Percentiles rank a stretch among this genome's conserved stretches.
These are phyloP conservation scores for Murraya paniculata DNA, from an alignment of 345 rosid genomes.

Conservation along the genomic window DNA sequence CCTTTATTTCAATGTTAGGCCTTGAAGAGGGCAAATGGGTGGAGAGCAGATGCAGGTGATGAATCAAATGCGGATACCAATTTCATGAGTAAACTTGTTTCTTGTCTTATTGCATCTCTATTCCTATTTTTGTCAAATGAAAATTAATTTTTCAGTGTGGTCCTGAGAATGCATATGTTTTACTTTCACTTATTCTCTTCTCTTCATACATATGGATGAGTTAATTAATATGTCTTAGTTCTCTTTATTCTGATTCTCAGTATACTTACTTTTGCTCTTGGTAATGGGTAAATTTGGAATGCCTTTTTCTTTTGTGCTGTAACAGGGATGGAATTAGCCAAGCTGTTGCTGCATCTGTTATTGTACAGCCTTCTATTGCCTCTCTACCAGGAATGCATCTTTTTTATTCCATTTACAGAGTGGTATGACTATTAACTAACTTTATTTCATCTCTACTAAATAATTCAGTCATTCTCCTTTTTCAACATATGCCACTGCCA, in stretches of 20 bases:
- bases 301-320: conserved; percentile 6
- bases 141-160: background rate
- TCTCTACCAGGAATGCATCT: conserved; percentile 14
- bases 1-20: conserved; percentile 6
- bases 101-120: background rate
- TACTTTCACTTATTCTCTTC: background rate
- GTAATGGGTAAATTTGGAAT: background rate
- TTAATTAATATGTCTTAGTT: background rate
- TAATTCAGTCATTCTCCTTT: background rate
- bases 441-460: background rate
- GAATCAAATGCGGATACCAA: background rate
- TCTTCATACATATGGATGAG: background rate
- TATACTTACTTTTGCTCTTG: background rate
- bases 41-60: conserved; percentile 7
- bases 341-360: conserved; percentile 7
- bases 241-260: background rate
- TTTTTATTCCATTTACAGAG: background rate
- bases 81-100: conserved; percentile 19
- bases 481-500: background rate
- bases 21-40: conserved; percentile 1
- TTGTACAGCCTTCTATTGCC: conserved; percentile 12
- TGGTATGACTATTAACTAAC: background rate
- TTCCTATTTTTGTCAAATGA: background rate
- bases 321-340: conserved; percentile 13
- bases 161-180: background rate